Base-by-base conservation (phyloP, 352 stramenopile genomes). In the Pythium aquatile region DNA sequence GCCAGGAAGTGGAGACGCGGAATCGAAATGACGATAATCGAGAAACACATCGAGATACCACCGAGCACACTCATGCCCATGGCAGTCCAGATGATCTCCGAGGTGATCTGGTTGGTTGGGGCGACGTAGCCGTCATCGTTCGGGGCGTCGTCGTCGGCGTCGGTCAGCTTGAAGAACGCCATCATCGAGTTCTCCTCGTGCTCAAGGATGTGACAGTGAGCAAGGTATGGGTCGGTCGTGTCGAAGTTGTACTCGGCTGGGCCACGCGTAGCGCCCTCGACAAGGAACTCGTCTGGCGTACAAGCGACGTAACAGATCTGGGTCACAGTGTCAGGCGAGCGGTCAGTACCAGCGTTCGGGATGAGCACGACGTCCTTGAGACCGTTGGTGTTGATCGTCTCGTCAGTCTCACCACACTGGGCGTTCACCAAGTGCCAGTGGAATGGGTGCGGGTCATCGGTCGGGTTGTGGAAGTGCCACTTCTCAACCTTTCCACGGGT, bases 131-230 rank as follows among this genome's bases (percentile, higher is more conserved):
- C 79, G 29, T 86, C 69, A 33, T 87, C 80, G 52, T 85, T 70
- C 11, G 75, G 68, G 6, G 47, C 62, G 32, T 64, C 72, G 37
- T 82, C 72, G 51, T 90, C 78, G 17, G 9, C 59, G 49, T 84
- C 76, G 28, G 69, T 84, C 44, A 90, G 53, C 65, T 85, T 70
- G 69, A 92, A 92, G 40, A 74, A 78, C 32, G 76, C 84, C 69
- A 90, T 77, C 83, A 90, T 92, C 53, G 63, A 63, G 69, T 92
- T 91, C 53, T 90, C 83, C 67, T 89, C 81, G 62, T 92, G 83
- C 58, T 93, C 83, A 16, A 93, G 57, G 35, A 89, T 87, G 66
- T 93, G 83, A 58, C 83, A 93, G 30, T 93, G 83, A 1, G 82
- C 81, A 20, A 93, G 71, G 57, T 93, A 91, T 28, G 81, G 79